Evolutionary conservation across 1,139 yeast genomes (phyloP).

Genomic region (Hyphopichia pseudoburtonii): DNA sequence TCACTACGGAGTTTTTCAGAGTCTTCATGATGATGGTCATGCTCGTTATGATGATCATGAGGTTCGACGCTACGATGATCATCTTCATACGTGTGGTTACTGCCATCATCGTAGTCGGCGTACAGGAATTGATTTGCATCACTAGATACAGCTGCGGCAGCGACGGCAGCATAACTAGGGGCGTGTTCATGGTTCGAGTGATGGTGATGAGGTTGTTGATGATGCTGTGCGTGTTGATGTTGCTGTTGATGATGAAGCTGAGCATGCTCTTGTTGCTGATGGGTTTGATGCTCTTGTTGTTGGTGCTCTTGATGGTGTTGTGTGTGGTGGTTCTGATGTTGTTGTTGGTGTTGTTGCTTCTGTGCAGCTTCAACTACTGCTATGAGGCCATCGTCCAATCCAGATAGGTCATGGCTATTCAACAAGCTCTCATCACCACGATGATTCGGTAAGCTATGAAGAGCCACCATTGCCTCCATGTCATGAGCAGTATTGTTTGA

Average conservation of each 20-base stretch:
- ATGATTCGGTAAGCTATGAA: slow-evolving; percentile 31
- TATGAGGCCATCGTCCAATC: slow-evolving; percentile 54
- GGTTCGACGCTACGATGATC: slow-evolving; percentile 1
- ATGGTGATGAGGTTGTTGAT: slow-evolving; percentile 1
- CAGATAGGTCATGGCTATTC: slow-evolving; percentile 38
- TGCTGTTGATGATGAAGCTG: slow-evolving; percentile 11
- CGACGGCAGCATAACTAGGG: slow-evolving; percentile 41
- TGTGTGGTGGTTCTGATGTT: too few relatives aligned
- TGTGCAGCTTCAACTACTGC: slow-evolving; percentile 72
- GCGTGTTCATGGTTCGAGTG: slow-evolving; percentile 12
- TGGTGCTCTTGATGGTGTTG: slow-evolving; percentile 14
- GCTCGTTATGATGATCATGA: slow-evolving; percentile 4
- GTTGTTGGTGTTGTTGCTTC: slow-evolving; percentile 30
- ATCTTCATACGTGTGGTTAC: slow-evolving; percentile 9
- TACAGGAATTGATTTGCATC: slow-evolving; percentile 21
- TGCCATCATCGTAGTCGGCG: slow-evolving; percentile 21
- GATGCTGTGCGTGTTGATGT: not conserved
- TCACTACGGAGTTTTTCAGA: slow-evolving; percentile 19
- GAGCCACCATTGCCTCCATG: slow-evolving; percentile 37
- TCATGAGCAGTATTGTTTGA: slow-evolving; percentile 18
- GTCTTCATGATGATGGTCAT: slow-evolving; percentile 4
- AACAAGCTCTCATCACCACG: slow-evolving; percentile 29
- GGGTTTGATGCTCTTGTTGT: slow-evolving; percentile 8
- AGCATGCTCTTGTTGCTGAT: slow-evolving; percentile 7
- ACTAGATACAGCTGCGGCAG: slow-evolving; percentile 37